Conservation (phyloP, 129 eudicot species). For the Arctium minus region DNA sequence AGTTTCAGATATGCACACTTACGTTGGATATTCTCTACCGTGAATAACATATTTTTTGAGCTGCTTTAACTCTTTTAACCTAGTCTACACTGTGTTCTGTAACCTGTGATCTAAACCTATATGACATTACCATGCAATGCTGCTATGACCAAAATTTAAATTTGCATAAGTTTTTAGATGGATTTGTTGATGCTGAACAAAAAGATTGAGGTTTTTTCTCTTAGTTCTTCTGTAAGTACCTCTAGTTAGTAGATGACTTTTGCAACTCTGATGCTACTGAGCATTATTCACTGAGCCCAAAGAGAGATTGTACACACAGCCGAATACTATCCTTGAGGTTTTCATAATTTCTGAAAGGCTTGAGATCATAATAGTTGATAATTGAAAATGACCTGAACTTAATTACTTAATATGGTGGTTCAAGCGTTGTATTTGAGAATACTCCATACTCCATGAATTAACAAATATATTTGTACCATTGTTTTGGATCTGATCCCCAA, state of each 20-base stretch:
- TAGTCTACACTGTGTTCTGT: background rate
- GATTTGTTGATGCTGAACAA: background rate
- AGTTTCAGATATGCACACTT: background rate
- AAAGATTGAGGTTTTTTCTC: constrained; percentile 2
- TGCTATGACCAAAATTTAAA: background rate
- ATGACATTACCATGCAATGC: background rate
- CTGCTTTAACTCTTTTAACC: background rate
- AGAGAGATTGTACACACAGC: background rate
- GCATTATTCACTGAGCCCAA: background rate
- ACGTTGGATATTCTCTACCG: background rate
- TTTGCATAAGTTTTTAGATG: background rate
- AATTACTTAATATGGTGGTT: background rate
- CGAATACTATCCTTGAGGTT: background rate
- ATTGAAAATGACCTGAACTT: background rate
- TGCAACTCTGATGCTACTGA: background rate
- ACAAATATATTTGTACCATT: constrained; percentile 1
- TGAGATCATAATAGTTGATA: constrained; percentile 5
- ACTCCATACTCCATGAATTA: background rate
- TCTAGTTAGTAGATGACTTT: background rate
- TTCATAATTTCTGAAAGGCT: background rate
- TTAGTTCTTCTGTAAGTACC: background rate
- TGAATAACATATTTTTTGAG: background rate
- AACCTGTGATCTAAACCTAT: background rate
- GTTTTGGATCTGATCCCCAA: background rate
- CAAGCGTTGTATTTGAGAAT: background rate